phyloP scores from a whole-genome alignment of 2,329 filamentous ascomycete species.

The Sporothrix luriei region DNA sequence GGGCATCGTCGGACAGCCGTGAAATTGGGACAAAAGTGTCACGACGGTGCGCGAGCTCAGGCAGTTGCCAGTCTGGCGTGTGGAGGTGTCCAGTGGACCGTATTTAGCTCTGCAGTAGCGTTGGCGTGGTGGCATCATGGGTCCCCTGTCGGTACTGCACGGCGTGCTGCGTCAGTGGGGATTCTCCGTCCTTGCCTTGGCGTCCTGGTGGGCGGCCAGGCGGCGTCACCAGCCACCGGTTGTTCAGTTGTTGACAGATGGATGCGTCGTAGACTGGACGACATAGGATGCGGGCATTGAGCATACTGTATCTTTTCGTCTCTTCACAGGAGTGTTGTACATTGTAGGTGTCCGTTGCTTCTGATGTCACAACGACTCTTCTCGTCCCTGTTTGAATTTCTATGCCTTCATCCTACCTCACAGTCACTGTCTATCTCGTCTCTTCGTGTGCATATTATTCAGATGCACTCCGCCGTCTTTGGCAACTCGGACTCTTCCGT shows the following conservation, averaged over 20 bases:
- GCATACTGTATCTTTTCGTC: too few relatives aligned
- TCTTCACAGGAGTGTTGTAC: too few relatives aligned
- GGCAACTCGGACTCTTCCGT: neutral
- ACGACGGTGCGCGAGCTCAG: too few relatives aligned
- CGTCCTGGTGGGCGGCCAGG: too few relatives aligned
- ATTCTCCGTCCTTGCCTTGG: too few relatives aligned
- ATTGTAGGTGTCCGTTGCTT: neutral
- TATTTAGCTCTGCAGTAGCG: slow-evolving; percentile 22
- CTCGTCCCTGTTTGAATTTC: neutral
- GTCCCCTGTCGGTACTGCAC: neutral
- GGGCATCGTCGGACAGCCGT: too few relatives aligned
- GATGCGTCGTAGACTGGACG: too few relatives aligned
- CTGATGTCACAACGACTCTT: slow-evolving; percentile 25
- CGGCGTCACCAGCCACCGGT: too few relatives aligned
- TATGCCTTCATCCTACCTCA: neutral
- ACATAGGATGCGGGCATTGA: too few relatives aligned
- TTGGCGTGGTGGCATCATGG: neutral
- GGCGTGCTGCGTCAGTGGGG: too few relatives aligned
- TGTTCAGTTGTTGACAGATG: too few relatives aligned
- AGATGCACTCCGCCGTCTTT: neutral
- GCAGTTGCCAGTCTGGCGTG: neutral
- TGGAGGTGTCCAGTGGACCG: slow-evolving; percentile 4
- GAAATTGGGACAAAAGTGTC: too few relatives aligned
- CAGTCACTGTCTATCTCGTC: neutral
- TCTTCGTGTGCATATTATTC: slow-evolving; percentile 5